phyloP scores from a whole-genome alignment of 441 rosid genomes.

The Erysimum pusillum region DNA sequence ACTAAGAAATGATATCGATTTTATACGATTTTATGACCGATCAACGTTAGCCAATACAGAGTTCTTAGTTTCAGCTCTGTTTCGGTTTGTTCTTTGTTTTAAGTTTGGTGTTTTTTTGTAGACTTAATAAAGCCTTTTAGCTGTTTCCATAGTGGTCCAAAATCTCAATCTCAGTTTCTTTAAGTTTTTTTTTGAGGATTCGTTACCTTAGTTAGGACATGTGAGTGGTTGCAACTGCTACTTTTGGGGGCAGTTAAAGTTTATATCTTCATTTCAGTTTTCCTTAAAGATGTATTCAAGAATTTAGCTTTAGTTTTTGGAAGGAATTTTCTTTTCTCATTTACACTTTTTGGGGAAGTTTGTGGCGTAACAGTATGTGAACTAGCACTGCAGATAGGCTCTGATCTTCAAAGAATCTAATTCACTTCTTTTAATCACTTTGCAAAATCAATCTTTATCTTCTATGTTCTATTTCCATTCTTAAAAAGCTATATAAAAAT shows the following conservation, averaged over 20 bases:
- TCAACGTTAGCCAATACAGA: not conserved
- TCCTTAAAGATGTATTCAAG: constrained; percentile 30
- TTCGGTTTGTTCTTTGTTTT: not conserved
- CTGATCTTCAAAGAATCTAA: constrained; percentile 29
- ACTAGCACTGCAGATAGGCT: constrained; percentile 15
- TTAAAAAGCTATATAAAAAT: not conserved
- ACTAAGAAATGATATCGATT: constrained; percentile 24
- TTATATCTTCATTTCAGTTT: constrained; percentile 29
- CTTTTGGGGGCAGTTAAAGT: constrained; percentile 44
- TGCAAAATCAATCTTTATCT: not conserved
- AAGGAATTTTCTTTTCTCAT: too few relatives aligned
- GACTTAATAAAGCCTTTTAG: not conserved
- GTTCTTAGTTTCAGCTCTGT: not conserved
- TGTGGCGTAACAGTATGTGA: too few relatives aligned
- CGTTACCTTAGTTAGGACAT: constrained; percentile 18
- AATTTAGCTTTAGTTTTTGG: constrained; percentile 20
- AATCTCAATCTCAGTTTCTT: constrained; percentile 23
- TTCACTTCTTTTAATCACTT: constrained; percentile 11
- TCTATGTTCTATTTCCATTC: constrained; percentile 9
- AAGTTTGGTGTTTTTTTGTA: too few relatives aligned
- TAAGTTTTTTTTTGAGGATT: constrained; percentile 30
- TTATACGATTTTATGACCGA: constrained; percentile 18
- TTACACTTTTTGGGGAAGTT: too few relatives aligned
- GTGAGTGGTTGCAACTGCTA: constrained; percentile 45
- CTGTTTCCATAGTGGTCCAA: not conserved